Evolutionary conservation across 768 basidiomycete genomes (phyloP), one percentile per base, ranked within the genome.

Genomic region (Clitopilus hobsonii): DNA sequence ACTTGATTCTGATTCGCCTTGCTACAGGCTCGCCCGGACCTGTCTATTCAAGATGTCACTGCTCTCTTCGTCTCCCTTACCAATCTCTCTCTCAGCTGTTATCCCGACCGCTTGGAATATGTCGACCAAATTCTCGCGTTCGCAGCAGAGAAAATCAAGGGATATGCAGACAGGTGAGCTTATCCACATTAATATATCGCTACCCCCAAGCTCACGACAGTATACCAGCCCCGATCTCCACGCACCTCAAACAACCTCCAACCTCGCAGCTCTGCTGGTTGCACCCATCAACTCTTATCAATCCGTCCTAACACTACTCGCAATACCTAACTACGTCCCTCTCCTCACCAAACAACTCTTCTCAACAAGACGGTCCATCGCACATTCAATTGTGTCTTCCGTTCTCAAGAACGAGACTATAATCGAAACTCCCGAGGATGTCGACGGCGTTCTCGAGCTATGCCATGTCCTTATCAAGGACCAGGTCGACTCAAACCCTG

Each of bases 341-440:
- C 83, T 99, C 2, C 82, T 98, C 22, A 75, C 81, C 16, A 83
- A 83, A 25, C 97, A 99, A 67, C 84, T 96, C 3, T 97, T 91
- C 74, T 84, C 88, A 0, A 96, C 94, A 0, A 83, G 97, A 2
- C 86, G 93, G 2, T 88, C 93, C 5, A 92, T 99, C 38, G 93
- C 94, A 0, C 96, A 98, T 66, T 93, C 94, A 3, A 85, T 99
- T 58, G 87, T 98, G 28, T 92, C 94, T 2, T 93, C 89, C 7
- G 90, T 98, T 0, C 80, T 99, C 49, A 97, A 97, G 78, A 98
- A 97, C 67, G 94, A 97, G 67, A 99, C 97, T 2, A 78, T 95
- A 26, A 88, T 98, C 57, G 95, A 98, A 67, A 83, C 86, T 0
- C 89, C 91, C 0, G 94, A 97, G 60, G 97, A 99, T 60, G 96